A percentile compares a stretch with the other conserved stretches of the same genome.
These are phyloP conservation scores for Colletotrichum brevisporum DNA, from an alignment of 2,329 filamentous ascomycete genomes.

Conservation along the genomic window DNA sequence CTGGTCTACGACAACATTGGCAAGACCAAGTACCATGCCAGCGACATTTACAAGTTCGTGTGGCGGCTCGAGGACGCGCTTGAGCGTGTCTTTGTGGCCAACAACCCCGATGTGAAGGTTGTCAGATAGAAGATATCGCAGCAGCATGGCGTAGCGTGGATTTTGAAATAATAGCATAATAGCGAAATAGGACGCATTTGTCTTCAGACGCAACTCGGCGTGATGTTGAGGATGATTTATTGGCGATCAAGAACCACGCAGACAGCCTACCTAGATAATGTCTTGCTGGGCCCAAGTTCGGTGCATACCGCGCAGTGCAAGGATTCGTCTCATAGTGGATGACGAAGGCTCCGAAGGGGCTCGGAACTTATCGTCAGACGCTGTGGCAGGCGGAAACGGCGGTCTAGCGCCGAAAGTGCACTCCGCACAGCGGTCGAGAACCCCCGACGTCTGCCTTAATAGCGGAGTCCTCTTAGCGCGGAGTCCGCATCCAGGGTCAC, in stretches of 20 bases:
- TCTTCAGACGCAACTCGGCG: too few species aligned
- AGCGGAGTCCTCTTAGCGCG: slow-evolving; percentile 29
- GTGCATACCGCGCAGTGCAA: too few species aligned
- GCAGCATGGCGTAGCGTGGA: too few species aligned
- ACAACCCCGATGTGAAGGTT: slow-evolving; percentile 38
- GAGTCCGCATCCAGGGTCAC: not conserved
- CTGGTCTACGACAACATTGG: slow-evolving; percentile 41
- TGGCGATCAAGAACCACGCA: too few species aligned
- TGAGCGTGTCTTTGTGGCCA: slow-evolving; percentile 36
- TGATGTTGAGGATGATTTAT: too few species aligned
- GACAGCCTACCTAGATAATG: too few species aligned
- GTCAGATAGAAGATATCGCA: not conserved
- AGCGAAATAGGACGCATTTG: too few species aligned
- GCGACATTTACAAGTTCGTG: slow-evolving; percentile 39
- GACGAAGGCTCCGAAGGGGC: slow-evolving; percentile 25
- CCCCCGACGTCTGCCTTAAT: slow-evolving; percentile 31
- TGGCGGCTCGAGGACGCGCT: slow-evolving; percentile 38
- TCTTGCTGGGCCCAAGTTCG: too few species aligned
- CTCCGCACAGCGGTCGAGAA: slow-evolving; percentile 8
- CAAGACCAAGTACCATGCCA: slow-evolving; percentile 41
- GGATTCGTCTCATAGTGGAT: not conserved
- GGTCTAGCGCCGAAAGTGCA: not conserved
- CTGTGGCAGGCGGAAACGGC: not conserved
- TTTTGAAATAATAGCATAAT: too few species aligned
- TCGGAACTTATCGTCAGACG: slow-evolving; percentile 28